Evolutionary conservation across 2,329 filamentous ascomycete genomes (phyloP).

Genomic region (Ciborinia camelliae): DNA sequence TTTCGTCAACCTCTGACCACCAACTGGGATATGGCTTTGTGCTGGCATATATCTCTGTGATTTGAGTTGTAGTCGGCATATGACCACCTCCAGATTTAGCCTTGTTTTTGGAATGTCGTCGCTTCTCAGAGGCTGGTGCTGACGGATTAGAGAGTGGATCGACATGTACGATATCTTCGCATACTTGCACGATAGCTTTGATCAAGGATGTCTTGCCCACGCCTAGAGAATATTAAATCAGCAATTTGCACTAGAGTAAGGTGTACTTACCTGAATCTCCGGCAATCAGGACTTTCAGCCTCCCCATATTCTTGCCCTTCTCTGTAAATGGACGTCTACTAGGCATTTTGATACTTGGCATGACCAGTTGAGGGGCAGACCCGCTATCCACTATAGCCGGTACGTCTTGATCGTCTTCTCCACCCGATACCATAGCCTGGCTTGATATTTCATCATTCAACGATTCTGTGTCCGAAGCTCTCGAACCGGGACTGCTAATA

Average conservation of each 20-base stretch:
- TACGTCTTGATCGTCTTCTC: slow-evolving; percentile 43
- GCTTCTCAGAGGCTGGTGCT: slow-evolving; percentile 32
- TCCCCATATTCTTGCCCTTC: slow-evolving; percentile 77
- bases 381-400: slow-evolving; percentile 48
- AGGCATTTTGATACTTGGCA: slow-evolving; percentile 94
- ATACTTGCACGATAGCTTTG: slow-evolving; percentile 79
- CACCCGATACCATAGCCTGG: slow-evolving; percentile 38
- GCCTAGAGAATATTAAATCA: slow-evolving; percentile 47
- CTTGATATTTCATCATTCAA: slow-evolving; percentile 45
- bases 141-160: slow-evolving; percentile 51
- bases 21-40: slow-evolving; percentile 83
- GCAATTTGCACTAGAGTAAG: neutral
- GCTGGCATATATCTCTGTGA: slow-evolving; percentile 72
- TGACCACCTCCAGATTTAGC: slow-evolving; percentile 30
- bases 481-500: slow-evolving; percentile 50
- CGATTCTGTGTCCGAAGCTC: slow-evolving; percentile 49
- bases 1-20: slow-evolving; percentile 79
- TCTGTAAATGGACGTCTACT: slow-evolving; percentile 84
- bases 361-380: slow-evolving; percentile 77
- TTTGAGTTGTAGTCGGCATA: slow-evolving; percentile 40
- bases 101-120: slow-evolving; percentile 32
- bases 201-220: slow-evolving; percentile 88
- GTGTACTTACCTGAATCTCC: slow-evolving; percentile 65
- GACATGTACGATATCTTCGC: slow-evolving; percentile 90
- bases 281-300: slow-evolving; percentile 83